phyloP scores from a whole-genome alignment of 306 rosid species.

The Arachis hypogaea region DNA sequence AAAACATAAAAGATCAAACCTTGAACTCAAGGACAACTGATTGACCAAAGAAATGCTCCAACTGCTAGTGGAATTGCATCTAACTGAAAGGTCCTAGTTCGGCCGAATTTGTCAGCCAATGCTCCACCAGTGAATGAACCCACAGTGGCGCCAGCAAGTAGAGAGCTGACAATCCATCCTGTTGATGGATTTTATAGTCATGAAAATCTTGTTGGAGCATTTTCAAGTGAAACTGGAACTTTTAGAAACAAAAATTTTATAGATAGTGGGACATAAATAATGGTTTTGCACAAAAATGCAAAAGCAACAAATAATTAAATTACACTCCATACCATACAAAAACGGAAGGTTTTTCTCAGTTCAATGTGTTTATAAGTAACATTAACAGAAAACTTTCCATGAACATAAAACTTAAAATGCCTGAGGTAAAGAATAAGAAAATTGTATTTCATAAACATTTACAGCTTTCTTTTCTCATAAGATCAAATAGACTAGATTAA shows the following conservation, averaged over 20 bases:
- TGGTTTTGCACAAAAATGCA: slow-evolving; percentile 1
- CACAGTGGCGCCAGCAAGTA: slow-evolving; percentile 85
- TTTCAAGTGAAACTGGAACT: slow-evolving; percentile 24
- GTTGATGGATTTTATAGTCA: slow-evolving; percentile 41
- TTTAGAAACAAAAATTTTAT: background rate
- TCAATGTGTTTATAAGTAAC: slow-evolving; percentile 4
- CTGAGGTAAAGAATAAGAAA: background rate
- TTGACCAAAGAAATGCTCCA: slow-evolving; percentile 86
- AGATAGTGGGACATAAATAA: background rate
- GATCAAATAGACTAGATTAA: slow-evolving; percentile 1
- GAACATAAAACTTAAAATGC: background rate
- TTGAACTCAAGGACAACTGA: slow-evolving; percentile 17
- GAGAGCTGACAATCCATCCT: slow-evolving; percentile 95
- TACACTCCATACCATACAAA: slow-evolving; percentile 28
- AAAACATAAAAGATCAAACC: slow-evolving; percentile 36
- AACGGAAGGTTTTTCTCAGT: background rate
- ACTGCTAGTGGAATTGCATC: slow-evolving; percentile 83
- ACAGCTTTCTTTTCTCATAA: slow-evolving; percentile 10
- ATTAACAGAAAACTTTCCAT: slow-evolving; percentile 5
- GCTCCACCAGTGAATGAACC: slow-evolving; percentile 95
- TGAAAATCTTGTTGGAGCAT: slow-evolving; percentile 19
- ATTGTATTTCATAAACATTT: slow-evolving; percentile 1
- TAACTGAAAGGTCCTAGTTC: slow-evolving; percentile 85
- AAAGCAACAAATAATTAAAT: slow-evolving; percentile 19
- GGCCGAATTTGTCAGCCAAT: slow-evolving; percentile 91